These are phyloP conservation scores for Melanomma pulvis-pyrius DNA, from an alignment of 495 filamentous ascomycete species.

Conservation along the genomic window DNA sequence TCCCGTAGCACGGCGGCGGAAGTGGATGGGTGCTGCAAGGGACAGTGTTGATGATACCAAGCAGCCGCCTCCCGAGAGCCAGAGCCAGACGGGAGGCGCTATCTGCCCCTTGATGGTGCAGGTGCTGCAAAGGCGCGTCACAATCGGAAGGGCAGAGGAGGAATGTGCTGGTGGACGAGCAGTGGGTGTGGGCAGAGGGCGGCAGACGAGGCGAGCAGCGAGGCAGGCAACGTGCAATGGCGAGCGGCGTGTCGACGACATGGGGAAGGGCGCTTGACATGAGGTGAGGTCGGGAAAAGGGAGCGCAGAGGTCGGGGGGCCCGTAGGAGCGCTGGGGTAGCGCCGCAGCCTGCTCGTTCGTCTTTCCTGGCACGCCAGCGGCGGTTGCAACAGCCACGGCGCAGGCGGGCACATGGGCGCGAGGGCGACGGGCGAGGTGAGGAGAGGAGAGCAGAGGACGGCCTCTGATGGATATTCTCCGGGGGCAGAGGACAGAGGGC, in stretches of 20 bases:
- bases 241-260: slow-evolving; percentile 6
- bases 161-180: not conserved
- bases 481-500: not conserved
- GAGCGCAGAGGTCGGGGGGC: not conserved
- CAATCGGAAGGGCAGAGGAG: too few relatives aligned
- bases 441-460: not conserved
- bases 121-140: slow-evolving; percentile 11
- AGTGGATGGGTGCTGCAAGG: slow-evolving; percentile 34
- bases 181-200: not conserved
- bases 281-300: slow-evolving; percentile 1
- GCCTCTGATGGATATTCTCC: slow-evolving; percentile 10
- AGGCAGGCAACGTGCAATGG: slow-evolving; percentile 12
- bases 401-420: not conserved
- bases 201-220: slow-evolving; percentile 9
- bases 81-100: slow-evolving; percentile 30
- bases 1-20: slow-evolving; percentile 16
- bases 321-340: slow-evolving; percentile 24
- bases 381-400: not conserved
- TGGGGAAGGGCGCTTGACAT: slow-evolving; percentile 16
- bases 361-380: not conserved
- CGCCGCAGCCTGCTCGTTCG: slow-evolving; percentile 22
- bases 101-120: slow-evolving; percentile 37
- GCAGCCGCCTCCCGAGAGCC: slow-evolving; percentile 26
- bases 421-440: not conserved
- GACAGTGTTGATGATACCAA: slow-evolving; percentile 23